Percentiles rank a stretch among this genome's conserved stretches.
These are phyloP conservation scores for Tulasnella sp. DNA, from an alignment of 768 basidiomycete species.

Conservation along the genomic window DNA sequence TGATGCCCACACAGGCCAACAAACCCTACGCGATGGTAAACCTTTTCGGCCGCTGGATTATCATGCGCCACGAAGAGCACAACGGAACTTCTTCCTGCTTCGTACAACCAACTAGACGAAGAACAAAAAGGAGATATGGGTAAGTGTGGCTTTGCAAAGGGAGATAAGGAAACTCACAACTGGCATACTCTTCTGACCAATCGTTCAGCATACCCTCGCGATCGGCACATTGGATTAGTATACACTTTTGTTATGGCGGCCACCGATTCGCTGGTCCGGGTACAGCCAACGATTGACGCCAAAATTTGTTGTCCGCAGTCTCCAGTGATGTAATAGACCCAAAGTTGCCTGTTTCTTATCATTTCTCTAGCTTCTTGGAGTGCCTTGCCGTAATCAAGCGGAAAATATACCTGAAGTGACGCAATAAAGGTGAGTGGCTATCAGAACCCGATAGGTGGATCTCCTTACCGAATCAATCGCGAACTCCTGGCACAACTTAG, in stretches of 20 bases:
- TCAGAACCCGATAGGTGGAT: not conserved
- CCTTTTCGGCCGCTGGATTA: slow-evolving; percentile 39
- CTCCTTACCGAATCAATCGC: slow-evolving; percentile 43
- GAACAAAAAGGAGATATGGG: slow-evolving; percentile 8
- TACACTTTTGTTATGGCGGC: slow-evolving; percentile 62
- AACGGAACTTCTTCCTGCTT: slow-evolving; percentile 37
- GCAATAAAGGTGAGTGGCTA: not conserved
- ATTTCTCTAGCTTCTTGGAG: slow-evolving; percentile 38
- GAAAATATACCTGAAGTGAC: slow-evolving; percentile 40
- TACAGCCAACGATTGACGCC: slow-evolving; percentile 56
- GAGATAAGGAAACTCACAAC: slow-evolving; percentile 12
- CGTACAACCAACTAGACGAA: slow-evolving; percentile 29
- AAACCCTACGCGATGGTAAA: slow-evolving; percentile 59
- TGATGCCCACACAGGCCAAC: slow-evolving; percentile 34
- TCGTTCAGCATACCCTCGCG: slow-evolving; percentile 44
- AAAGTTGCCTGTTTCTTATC: slow-evolving; percentile 37
- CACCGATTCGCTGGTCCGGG: slow-evolving; percentile 41
- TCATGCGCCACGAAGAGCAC: slow-evolving; percentile 54
- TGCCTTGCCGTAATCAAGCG: slow-evolving; percentile 33
- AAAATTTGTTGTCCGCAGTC: slow-evolving; percentile 22
- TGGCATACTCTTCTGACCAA: slow-evolving; percentile 36
- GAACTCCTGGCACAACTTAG: slow-evolving; percentile 42
- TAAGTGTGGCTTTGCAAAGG: not conserved
- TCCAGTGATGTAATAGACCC: slow-evolving; percentile 43
- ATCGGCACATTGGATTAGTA: slow-evolving; percentile 42